Conservation (phyloP, 2,329 filamentous ascomycete genomes). For the Pseudogymnoascus sp. region DNA sequence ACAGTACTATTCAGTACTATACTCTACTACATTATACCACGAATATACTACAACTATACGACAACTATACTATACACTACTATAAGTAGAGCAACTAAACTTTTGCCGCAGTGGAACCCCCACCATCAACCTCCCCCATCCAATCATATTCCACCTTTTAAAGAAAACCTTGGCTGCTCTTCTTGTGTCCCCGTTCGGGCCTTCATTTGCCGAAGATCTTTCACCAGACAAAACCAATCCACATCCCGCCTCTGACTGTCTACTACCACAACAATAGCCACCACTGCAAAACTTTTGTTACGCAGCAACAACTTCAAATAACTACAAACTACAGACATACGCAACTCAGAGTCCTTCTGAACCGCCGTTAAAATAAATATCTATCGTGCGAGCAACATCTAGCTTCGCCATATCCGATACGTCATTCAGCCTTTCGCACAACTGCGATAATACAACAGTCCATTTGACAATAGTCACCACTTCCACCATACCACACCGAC, state of each 20-base stretch:
- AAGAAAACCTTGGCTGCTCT: slow-evolving; percentile 1
- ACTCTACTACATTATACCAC: no score
- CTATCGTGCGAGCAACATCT: neutral
- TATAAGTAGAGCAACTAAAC: neutral
- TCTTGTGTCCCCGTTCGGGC: neutral
- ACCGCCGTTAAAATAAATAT: neutral
- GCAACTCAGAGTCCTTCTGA: slow-evolving; percentile 10
- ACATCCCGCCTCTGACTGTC: slow-evolving; percentile 1
- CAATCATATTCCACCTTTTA: neutral
- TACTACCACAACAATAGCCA: slow-evolving; percentile 6
- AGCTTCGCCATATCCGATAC: neutral
- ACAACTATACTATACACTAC: neutral
- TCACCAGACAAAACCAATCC: slow-evolving; percentile 6
- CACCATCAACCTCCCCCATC: neutral
- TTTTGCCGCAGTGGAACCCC: neutral
- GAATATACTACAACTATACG: no score
- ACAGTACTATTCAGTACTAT: no score
- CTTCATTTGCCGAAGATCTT: slow-evolving; percentile 6
- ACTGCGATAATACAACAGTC: neutral
- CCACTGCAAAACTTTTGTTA: slow-evolving; percentile 7
- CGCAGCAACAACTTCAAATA: neutral
- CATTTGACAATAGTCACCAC: neutral
- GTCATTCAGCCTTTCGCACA: neutral
- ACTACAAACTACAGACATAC: neutral
- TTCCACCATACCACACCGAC: neutral